These are phyloP conservation scores for Komagataella pastoris DNA, from an alignment of 805 yeast genomes.

Conservation along the genomic window DNA sequence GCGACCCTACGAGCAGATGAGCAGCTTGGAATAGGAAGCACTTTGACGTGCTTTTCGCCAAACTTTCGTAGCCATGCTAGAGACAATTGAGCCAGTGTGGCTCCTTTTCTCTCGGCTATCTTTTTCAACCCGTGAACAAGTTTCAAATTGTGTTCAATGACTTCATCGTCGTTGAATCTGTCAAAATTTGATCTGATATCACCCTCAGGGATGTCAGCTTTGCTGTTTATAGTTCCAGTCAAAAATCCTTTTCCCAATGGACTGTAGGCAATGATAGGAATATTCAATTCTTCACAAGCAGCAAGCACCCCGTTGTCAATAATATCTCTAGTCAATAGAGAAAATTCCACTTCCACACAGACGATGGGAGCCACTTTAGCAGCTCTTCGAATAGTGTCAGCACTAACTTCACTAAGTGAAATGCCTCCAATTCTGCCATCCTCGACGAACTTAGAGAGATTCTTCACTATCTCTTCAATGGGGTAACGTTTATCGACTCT, in stretches of 20 bases:
- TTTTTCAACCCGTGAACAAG: constrained; percentile 35
- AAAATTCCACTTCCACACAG: constrained; percentile 69
- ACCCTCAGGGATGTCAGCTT: constrained; percentile 35
- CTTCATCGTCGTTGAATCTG: constrained; percentile 44
- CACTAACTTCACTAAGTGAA: constrained; percentile 64
- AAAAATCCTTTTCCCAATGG: constrained; percentile 75
- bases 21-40: constrained; percentile 68
- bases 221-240: constrained; percentile 42
- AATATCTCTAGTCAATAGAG: constrained; percentile 55
- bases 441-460: constrained; percentile 44
- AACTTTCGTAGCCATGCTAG: constrained; percentile 49
- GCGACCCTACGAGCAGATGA: constrained; percentile 46
- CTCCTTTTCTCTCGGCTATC: constrained; percentile 29
- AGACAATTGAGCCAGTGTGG: constrained; percentile 55
- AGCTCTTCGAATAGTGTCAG: constrained; percentile 48
- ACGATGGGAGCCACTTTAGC: constrained; percentile 40
- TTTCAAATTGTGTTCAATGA: constrained; percentile 32
- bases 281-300: constrained; percentile 37
- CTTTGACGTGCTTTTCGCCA: constrained; percentile 19
- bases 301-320: constrained; percentile 49
- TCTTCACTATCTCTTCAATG: constrained; percentile 42
- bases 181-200: constrained; percentile 41
- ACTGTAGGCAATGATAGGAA: constrained; percentile 70
- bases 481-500: constrained; percentile 50
- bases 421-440: constrained; percentile 56